These are phyloP conservation scores for Diospyros kaki DNA, from an alignment of 148 eudicot genomes.

Conservation along the genomic window DNA sequence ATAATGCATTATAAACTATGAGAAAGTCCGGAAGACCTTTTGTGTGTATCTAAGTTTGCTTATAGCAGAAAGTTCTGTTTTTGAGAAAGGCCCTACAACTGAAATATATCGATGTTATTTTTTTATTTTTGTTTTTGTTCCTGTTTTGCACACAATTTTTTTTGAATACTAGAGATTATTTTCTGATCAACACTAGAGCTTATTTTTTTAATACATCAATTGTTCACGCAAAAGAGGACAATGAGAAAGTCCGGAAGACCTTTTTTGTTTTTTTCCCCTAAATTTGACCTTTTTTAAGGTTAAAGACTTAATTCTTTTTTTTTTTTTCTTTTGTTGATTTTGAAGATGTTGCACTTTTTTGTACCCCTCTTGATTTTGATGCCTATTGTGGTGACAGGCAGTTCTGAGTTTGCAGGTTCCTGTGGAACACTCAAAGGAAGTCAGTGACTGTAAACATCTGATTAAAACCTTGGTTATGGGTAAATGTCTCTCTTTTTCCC, in stretches of 20 bases:
- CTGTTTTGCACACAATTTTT: background rate
- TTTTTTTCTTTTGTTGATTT: background rate
- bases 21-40: too few relatives aligned
- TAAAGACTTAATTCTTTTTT: background rate
- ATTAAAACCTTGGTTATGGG: constrained; percentile 96
- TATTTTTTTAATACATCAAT: too few relatives aligned
- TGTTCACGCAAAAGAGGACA: too few relatives aligned
- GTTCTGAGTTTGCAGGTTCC: constrained; percentile 85
- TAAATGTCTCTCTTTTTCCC: constrained; percentile 23
- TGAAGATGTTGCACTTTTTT: constrained; percentile 7
- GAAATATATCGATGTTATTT: background rate
- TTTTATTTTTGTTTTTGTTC: background rate
- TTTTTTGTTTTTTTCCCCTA: background rate
- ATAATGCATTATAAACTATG: too few relatives aligned
- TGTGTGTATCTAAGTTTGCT: background rate
- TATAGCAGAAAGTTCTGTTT: background rate
- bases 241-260: too few relatives aligned
- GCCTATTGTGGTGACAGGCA: constrained; percentile 51
- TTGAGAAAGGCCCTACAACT: background rate
- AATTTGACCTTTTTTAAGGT: background rate
- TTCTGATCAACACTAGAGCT: background rate
- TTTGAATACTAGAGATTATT: background rate
- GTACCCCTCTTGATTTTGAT: constrained; percentile 4
- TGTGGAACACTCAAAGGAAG: constrained; percentile 90
- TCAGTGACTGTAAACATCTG: constrained; percentile 88